A percentile compares a stretch with the other conserved stretches of the same genome.
These are phyloP conservation scores for Penicillium brasilianum DNA, from an alignment of 2,329 filamentous ascomycete species.

Conservation along the genomic window DNA sequence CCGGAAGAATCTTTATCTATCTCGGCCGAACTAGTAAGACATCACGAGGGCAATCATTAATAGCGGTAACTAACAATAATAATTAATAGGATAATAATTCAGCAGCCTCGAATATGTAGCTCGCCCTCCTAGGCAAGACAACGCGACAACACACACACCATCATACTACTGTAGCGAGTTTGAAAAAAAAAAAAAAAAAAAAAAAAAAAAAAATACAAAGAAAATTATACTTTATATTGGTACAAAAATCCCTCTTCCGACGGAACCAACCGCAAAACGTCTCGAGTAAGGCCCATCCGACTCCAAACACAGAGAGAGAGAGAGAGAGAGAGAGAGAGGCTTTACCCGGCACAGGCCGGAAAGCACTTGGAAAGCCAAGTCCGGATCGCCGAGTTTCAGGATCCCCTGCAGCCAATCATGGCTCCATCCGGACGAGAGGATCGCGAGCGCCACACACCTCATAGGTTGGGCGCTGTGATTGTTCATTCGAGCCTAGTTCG, in stretches of 20 bases:
- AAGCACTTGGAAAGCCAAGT: slow-evolving; percentile 28
- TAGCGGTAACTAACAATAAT: slow-evolving; percentile 8
- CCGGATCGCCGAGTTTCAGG: slow-evolving; percentile 38
- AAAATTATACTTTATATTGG: not conserved
- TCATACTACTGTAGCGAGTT: not conserved
- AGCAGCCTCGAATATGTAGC: slow-evolving; percentile 3
- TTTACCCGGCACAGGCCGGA: slow-evolving; percentile 31
- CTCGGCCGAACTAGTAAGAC: slow-evolving; percentile 19
- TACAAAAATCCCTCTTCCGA: not conserved
- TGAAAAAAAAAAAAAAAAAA: not conserved
- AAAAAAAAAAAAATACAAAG: not conserved
- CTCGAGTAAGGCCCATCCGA: slow-evolving; percentile 14
- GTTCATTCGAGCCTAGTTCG: slow-evolving; percentile 2
- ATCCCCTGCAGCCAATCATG: slow-evolving; percentile 30
- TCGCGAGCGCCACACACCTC: slow-evolving; percentile 38
- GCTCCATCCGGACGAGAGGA: slow-evolving; percentile 25
- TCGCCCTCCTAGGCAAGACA: slow-evolving; percentile 11
- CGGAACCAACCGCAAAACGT: slow-evolving; percentile 11
- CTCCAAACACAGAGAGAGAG: not conserved
- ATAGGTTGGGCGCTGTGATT: slow-evolving; percentile 26
- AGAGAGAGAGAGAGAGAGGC: not conserved
- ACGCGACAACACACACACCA: slow-evolving; percentile 1
- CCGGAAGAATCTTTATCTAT: not conserved
- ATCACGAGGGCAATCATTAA: slow-evolving; percentile 18
- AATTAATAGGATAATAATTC: not conserved